phyloP scores from a whole-genome alignment of 2,329 filamentous ascomycete species.

The Lasiodiplodia hormozganensis region DNA sequence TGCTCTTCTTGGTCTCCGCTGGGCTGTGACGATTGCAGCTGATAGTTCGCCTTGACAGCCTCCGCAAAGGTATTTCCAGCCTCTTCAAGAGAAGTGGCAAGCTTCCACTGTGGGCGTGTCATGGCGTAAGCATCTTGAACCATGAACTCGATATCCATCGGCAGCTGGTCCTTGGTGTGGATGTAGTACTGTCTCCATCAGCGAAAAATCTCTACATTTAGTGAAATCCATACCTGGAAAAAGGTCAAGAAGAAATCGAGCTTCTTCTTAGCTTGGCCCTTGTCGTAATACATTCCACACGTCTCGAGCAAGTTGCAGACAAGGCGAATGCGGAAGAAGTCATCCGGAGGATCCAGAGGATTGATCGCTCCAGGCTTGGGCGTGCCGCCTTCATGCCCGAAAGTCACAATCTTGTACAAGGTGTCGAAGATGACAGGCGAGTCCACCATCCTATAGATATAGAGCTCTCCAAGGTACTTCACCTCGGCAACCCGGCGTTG shows the following conservation, averaged over 20 bases:
- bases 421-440: conserved; percentile 95
- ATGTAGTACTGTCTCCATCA: conserved; percentile 77
- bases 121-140: conserved; percentile 89
- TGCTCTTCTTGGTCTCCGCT: conserved; percentile 72
- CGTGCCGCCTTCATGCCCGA: conserved; percentile 83
- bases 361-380: conserved; percentile 80
- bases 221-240: conserved; percentile 69
- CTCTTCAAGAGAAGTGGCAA: conserved; percentile 81
- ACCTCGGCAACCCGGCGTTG: conserved; percentile 94
- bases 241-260: conserved; percentile 97
- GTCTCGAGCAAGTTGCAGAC: conserved; percentile 91
- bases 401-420: conserved; percentile 92
- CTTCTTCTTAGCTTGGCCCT: conserved; percentile 93
- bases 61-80: conserved; percentile 83
- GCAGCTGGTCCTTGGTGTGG: conserved; percentile 83
- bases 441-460: conserved; percentile 97
- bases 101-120: conserved; percentile 90
- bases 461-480: conserved; percentile 94
- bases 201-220: conserved; percentile 26
- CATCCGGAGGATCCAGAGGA: conserved; percentile 84
- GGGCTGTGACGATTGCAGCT: conserved; percentile 75
- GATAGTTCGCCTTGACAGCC: conserved; percentile 89
- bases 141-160: conserved; percentile 97
- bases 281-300: conserved; percentile 94
- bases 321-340: conserved; percentile 93